phyloP scores from a whole-genome alignment of 257 asterid species.

The Hygrophila difformis region DNA sequence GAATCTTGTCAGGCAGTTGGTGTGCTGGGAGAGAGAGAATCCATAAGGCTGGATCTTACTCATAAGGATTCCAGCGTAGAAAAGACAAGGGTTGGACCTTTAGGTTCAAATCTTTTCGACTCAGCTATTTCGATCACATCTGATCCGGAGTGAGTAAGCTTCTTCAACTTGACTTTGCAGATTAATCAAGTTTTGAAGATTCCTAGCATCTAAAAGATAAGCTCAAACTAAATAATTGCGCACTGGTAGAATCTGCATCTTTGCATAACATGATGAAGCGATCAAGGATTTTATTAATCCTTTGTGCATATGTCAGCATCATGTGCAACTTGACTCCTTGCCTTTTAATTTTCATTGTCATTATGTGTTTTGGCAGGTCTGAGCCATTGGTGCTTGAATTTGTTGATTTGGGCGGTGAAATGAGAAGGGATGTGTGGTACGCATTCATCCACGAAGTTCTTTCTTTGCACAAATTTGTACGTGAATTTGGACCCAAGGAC shows the following conservation, averaged over 20 bases:
- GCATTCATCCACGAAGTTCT: constrained; percentile 72
- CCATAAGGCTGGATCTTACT: constrained; percentile 72
- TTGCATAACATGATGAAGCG: background rate
- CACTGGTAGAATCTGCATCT: background rate
- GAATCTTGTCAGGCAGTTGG: constrained; percentile 47
- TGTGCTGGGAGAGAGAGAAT: constrained; percentile 41
- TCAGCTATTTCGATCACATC: constrained; percentile 78
- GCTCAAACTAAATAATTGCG: constrained; percentile 1
- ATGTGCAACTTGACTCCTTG: background rate
- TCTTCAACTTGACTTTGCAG: constrained; percentile 37
- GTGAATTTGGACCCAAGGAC: constrained; percentile 68
- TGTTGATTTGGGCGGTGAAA: constrained; percentile 81
- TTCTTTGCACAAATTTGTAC: constrained; percentile 53
- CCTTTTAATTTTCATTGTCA: too few species aligned
- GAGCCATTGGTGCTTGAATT: constrained; percentile 68
- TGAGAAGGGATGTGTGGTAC: constrained; percentile 95
- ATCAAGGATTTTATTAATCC: background rate
- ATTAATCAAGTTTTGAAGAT: background rate
- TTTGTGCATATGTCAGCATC: background rate
- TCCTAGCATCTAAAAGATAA: background rate
- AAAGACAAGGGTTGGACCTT: constrained; percentile 88
- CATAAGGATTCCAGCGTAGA: constrained; percentile 37
- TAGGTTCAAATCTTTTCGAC: constrained; percentile 83
- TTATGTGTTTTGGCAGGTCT: constrained; percentile 36
- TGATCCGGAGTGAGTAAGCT: constrained; percentile 95